Conservation (phyloP, 495 filamentous ascomycete genomes). For the Neurospora sp. region DNA sequence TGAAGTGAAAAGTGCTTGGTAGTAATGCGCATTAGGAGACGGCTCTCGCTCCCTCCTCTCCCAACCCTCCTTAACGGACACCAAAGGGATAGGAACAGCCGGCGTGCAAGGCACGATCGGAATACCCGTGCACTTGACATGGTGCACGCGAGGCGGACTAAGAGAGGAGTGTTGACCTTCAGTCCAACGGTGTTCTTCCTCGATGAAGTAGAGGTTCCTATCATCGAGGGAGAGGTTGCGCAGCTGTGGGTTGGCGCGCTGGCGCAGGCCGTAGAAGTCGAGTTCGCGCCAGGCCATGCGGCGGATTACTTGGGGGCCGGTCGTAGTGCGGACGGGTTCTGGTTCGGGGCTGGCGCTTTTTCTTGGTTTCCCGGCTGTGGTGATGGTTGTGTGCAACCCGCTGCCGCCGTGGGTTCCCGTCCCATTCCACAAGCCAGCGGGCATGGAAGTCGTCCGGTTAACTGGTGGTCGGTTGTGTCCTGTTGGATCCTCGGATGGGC, state of each 20-base stretch:
- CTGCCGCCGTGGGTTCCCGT: not conserved
- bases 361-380: not conserved
- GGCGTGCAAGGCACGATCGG: constrained; percentile 29
- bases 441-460: constrained; percentile 5
- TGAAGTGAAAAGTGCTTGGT: not conserved
- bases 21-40: not conserved
- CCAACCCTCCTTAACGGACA: not conserved
- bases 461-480: constrained; percentile 27
- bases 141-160: constrained; percentile 32
- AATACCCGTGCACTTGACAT: constrained; percentile 42
- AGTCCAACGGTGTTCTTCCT: constrained; percentile 43
- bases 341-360: not conserved
- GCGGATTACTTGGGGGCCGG: constrained; percentile 42
- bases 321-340: not conserved
- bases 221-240: constrained; percentile 46
- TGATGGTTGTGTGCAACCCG: not conserved
- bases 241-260: constrained; percentile 43
- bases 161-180: constrained; percentile 31
- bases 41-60: not conserved
- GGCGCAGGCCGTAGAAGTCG: constrained; percentile 46
- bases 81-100: not conserved
- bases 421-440: constrained; percentile 19
- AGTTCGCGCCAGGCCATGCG: constrained; percentile 47
- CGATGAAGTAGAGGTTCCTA: constrained; percentile 32
- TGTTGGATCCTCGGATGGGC: constrained; percentile 44